Evolutionary conservation across 495 filamentous ascomycete species (phyloP).

Genomic region (Aspergillus diversus): DNA sequence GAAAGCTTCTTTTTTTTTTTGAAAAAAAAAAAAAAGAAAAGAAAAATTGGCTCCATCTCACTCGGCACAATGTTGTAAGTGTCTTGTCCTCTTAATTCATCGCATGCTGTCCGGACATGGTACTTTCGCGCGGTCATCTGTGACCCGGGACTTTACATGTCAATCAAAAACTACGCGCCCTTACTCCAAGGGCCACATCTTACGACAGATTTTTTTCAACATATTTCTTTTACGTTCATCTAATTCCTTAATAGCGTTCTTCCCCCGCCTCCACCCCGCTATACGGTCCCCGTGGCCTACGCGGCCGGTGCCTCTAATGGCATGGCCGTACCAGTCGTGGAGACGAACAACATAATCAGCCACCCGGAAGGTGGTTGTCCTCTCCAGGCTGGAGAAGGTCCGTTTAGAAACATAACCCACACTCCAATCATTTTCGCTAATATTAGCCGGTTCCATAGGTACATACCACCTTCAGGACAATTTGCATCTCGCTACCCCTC

Average conservation of each 20-base stretch:
- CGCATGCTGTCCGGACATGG: neutral
- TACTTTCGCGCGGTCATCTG: conserved; percentile 8
- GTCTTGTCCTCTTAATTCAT: neutral
- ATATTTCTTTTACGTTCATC: conserved; percentile 7
- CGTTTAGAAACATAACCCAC: conserved; percentile 4
- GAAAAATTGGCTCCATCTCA: neutral
- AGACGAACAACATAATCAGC: conserved; percentile 86
- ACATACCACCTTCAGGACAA: conserved; percentile 89
- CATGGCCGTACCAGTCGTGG: conserved; percentile 71
- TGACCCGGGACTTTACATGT: neutral
- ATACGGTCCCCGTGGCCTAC: conserved; percentile 68
- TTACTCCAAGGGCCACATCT: neutral
- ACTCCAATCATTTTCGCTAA: conserved; percentile 21
- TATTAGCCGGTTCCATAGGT: conserved; percentile 50
- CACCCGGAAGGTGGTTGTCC: conserved; percentile 73
- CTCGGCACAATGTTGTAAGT: conserved; percentile 22
- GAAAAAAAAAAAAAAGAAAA: too few species aligned
- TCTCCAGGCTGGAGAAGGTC: conserved; percentile 91
- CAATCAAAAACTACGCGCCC: too few species aligned
- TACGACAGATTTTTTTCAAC: neutral
- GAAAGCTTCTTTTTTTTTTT: neutral
- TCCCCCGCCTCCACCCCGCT: conserved; percentile 83
- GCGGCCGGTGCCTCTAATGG: conserved; percentile 65
- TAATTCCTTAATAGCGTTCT: conserved; percentile 62
- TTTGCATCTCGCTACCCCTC: conserved; percentile 89